phyloP scores from a whole-genome alignment of 495 filamentous ascomycete species.

The Neurospora cerealis region DNA sequence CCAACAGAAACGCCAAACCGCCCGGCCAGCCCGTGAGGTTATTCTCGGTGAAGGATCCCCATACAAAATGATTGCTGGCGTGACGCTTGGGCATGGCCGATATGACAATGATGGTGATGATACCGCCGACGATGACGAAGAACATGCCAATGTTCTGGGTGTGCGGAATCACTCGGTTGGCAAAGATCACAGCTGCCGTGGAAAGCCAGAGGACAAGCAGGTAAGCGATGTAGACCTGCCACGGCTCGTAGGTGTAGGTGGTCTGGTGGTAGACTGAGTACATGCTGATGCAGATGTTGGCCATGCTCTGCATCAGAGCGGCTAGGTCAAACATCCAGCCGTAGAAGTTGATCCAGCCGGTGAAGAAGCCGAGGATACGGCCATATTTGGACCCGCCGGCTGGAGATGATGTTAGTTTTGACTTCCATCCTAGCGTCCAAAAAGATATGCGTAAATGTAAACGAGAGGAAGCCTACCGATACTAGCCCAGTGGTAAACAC shows the following conservation, averaged over 20 bases:
- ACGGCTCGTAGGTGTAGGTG: constrained; percentile 46
- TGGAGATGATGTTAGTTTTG: background rate
- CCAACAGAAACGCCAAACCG: constrained; percentile 69
- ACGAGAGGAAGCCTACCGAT: constrained; percentile 29
- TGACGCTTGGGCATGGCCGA: constrained; percentile 62
- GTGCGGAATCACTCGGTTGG: constrained; percentile 55
- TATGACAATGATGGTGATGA: constrained; percentile 64
- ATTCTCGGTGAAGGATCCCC: constrained; percentile 45
- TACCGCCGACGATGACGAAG: constrained; percentile 56
- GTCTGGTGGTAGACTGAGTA: constrained; percentile 61
- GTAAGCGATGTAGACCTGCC: constrained; percentile 70
- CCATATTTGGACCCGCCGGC: constrained; percentile 58
- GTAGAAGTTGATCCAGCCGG: constrained; percentile 71
- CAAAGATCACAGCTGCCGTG: constrained; percentile 55
- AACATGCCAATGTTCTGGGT: constrained; percentile 59
- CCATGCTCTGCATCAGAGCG: constrained; percentile 57
- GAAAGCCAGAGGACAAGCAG: constrained; percentile 57
- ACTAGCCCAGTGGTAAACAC: constrained; percentile 81
- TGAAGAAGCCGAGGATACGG: constrained; percentile 62
- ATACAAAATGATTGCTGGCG: constrained; percentile 49
- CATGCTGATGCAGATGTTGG: constrained; percentile 59
- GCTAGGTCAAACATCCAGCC: constrained; percentile 63
- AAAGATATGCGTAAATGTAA: background rate
- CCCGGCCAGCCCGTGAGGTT: constrained; percentile 60
- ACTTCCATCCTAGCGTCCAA: background rate